phyloP scores from a whole-genome alignment of 257 asterid species.

The Mitragyna speciosa region DNA sequence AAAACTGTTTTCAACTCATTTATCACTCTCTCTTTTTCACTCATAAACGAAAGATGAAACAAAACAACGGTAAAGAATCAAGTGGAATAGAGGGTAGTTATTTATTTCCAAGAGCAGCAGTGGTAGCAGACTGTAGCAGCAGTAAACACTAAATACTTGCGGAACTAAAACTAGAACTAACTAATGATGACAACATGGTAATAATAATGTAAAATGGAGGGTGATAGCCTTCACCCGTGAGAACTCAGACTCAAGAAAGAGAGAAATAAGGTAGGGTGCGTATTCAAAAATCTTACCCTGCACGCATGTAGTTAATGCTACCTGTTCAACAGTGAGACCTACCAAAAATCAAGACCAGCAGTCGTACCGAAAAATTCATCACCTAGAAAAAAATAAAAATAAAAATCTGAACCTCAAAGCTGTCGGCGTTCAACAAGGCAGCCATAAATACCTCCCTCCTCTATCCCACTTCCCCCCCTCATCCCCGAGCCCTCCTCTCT shows the following conservation, averaged over 20 bases:
- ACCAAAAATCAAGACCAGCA: neutral
- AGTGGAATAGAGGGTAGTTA: no score
- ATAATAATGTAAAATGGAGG: conserved; percentile 14
- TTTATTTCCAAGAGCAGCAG: no score
- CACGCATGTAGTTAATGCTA: conserved; percentile 18
- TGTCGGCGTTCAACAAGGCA: conserved; percentile 37
- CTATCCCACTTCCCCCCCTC: neutral
- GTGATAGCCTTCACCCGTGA: neutral
- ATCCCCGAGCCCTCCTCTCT: neutral
- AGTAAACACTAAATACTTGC: neutral
- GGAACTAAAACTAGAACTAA: neutral
- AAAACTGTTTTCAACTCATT: no score
- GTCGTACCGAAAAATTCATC: neutral
- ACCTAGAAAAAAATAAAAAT: no score
- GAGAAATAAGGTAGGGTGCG: neutral
- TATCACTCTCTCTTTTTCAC: no score
- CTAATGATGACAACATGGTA: neutral
- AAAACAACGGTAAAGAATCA: no score
- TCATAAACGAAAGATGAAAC: no score
- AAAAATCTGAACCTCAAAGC: neutral
- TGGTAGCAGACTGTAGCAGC: no score
- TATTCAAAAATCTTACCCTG: conserved; percentile 12
- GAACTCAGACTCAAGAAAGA: neutral
- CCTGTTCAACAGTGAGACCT: neutral
- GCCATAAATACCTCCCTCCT: conserved; percentile 35